A percentile compares a stretch with the other conserved stretches of the same genome.
phyloP scores from a whole-genome alignment of 352 stramenopile genomes.

The Blastocystis sp. region DNA sequence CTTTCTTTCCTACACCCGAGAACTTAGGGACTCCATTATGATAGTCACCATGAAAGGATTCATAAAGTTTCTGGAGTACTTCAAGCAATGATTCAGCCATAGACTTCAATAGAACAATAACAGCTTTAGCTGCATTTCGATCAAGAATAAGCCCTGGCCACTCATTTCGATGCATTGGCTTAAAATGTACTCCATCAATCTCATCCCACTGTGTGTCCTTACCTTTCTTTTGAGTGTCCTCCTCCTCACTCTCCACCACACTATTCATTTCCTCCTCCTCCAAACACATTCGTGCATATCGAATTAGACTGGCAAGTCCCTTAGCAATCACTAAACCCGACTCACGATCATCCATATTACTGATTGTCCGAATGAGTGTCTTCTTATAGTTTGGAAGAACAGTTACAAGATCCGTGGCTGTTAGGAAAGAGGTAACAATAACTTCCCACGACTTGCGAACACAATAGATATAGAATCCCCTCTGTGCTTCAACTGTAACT shows the following conservation, averaged over 20 bases:
- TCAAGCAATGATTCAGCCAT: background rate
- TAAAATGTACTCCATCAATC: background rate
- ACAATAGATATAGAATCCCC: background rate
- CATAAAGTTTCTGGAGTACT: background rate
- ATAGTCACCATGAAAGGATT: background rate
- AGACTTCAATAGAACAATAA: background rate
- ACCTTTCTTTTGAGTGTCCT: background rate
- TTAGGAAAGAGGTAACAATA: background rate
- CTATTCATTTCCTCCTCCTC: background rate
- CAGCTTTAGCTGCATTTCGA: background rate
- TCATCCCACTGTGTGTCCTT: background rate
- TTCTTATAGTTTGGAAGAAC: constrained; percentile 47
- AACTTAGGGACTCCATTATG: background rate
- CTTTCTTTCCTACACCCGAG: background rate
- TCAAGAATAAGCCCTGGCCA: background rate
- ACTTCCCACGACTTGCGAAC: background rate
- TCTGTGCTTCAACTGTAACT: background rate
- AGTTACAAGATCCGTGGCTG: background rate
- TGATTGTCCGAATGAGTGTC: background rate
- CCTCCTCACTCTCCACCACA: background rate
- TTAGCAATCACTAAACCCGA: background rate
- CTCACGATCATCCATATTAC: background rate
- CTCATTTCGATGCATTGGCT: background rate
- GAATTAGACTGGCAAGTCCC: background rate
- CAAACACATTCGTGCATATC: background rate